Evolutionary conservation across 306 rosid genomes (phyloP), one percentile per base, ranked within the genome.

Genomic region (Lagenaria siceraria): DNA sequence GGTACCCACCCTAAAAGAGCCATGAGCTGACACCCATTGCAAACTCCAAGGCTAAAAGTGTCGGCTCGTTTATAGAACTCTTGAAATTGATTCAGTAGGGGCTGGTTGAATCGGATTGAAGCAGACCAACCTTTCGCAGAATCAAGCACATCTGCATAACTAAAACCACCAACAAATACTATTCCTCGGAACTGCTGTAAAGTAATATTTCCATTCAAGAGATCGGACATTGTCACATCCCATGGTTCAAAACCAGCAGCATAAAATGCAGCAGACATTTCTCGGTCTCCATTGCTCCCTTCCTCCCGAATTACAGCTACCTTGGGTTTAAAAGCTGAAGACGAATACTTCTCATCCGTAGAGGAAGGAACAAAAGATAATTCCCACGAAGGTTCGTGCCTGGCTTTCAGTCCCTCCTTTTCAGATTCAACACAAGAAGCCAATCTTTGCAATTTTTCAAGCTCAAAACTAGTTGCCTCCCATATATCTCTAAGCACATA

Each of bases 1-100:
- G 98, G 98, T 74, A 93, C 81, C 97, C 96, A 93, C 64, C 98
- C 98, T 86, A 93, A 79, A 63, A 93, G 83, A 72, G 97, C 98
- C 98, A 91, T 93, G 38, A 93, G 92, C 82, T 93, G 98, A 82
- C 98, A 93, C 11, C 98, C 98, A 77, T 93, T 93, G 86, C 98
- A 93, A 75, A 93, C 90, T 15, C 98, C 98, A 3, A 93, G 92
- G 66, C 97, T 93, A 80, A 93, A 93, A 40, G 98, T 93, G 78
- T 93, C 92, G 2, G 90, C 85, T 17, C 96, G 91, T 80, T 87
- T 85, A 80, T 89, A 88, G 68, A 93, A 91, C 78, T 91, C 97
- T 73, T 93, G 97, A 86, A 93, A 93, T 62, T 93, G 97, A 75
- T 87, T 82, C 29, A 93, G 40, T 61, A 91, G 80, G 18, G 96